Percentiles rank a stretch among this genome's conserved stretches.
These are phyloP conservation scores for Nematodospora valgi DNA, from an alignment of 805 yeast genomes.

Conservation along the genomic window DNA sequence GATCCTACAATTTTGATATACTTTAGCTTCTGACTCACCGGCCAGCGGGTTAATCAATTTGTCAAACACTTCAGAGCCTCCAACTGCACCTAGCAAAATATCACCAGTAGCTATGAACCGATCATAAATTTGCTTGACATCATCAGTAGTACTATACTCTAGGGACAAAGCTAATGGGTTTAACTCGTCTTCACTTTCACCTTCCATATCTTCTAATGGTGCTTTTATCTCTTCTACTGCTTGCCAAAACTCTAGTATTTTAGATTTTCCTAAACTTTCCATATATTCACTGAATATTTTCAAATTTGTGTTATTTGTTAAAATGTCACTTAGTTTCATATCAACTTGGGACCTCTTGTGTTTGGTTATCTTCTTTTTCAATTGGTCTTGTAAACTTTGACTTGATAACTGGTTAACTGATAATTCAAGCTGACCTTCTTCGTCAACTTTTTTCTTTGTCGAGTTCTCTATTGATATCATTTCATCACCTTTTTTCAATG, in stretches of 20 bases:
- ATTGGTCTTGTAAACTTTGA: constrained; percentile 1
- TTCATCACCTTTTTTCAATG: too few species aligned
- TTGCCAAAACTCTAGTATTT: constrained; percentile 59
- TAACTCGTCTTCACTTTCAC: too few species aligned
- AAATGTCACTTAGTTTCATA: constrained; percentile 46
- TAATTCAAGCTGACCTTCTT: background rate
- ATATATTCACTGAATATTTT: constrained; percentile 21
- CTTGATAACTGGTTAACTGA: background rate
- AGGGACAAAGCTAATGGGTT: constrained; percentile 31
- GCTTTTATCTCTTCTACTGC: constrained; percentile 65
- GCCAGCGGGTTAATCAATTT: constrained; percentile 11
- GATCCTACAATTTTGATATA: constrained; percentile 54
- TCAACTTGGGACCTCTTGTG: constrained; percentile 28
- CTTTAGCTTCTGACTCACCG: constrained; percentile 7
- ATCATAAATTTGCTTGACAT: constrained; percentile 50
- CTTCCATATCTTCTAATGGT: constrained; percentile 57
- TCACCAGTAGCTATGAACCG: too few species aligned
- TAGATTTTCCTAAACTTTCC: constrained; percentile 10
- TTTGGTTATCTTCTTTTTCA: background rate
- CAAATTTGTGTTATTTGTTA: constrained; percentile 46
- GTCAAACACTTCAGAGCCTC: too few species aligned
- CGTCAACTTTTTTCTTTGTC: background rate
- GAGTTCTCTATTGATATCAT: too few species aligned
- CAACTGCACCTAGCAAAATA: too few species aligned
- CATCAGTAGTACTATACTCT: constrained; percentile 49